phyloP scores from a whole-genome alignment of 2,329 filamentous ascomycete species.

The Scedosporium dehoogii region DNA sequence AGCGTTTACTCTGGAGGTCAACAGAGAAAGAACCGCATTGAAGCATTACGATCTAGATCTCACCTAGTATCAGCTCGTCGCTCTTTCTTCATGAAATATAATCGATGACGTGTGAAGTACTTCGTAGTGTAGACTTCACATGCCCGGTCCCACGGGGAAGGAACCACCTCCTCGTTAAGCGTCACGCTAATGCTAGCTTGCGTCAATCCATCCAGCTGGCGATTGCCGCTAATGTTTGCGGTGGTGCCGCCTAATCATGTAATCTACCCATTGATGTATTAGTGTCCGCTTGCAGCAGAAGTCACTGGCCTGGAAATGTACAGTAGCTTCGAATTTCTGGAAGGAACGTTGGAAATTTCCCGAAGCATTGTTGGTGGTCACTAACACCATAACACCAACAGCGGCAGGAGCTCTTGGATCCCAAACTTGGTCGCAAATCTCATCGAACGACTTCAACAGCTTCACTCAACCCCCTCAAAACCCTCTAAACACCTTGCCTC shows the following conservation, averaged over 20 bases:
- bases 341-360: no score
- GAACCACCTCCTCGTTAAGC: neutral
- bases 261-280: no score
- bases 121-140: neutral
- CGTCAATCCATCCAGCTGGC: neutral
- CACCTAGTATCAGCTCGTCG: no score
- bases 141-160: neutral
- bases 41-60: no score
- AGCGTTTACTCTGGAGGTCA: no score
- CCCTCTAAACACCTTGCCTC: neutral
- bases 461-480: neutral
- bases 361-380: neutral
- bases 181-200: neutral
- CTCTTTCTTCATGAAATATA: neutral
- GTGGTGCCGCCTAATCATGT: no score
- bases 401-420: neutral
- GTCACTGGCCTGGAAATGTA: no score
- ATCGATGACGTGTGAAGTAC: neutral
- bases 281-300: no score
- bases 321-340: no score
- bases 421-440: neutral
- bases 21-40: no score
- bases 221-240: neutral
- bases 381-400: neutral
- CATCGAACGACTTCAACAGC: neutral